A percentile compares a stretch with the other conserved stretches of the same genome.
Evolutionary conservation across 1,139 yeast species (phyloP).

Genomic region (Geotrichum bryndzae): DNA sequence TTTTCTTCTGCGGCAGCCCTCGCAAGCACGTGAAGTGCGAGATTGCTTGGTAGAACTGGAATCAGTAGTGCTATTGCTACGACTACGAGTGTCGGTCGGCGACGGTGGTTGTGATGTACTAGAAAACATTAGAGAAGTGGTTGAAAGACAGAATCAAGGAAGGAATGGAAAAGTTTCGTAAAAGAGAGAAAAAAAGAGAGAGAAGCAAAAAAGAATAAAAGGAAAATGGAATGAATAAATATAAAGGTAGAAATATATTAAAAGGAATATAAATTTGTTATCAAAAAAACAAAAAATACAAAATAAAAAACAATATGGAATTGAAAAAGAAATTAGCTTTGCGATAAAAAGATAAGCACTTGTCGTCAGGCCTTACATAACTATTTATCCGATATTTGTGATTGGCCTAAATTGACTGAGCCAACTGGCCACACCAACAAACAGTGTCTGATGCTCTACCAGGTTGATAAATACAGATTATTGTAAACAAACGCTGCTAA

Average conservation of each 20-base stretch:
- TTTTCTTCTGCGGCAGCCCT: constrained; percentile 54
- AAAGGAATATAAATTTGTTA: not conserved
- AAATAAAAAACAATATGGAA: not conserved
- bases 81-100: not conserved
- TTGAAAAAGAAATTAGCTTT: not conserved
- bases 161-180: not conserved
- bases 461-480: not conserved
- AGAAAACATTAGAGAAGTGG: constrained; percentile 7
- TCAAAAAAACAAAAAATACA: not conserved
- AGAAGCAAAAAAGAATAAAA: not conserved
- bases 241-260: not conserved
- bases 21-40: constrained; percentile 48
- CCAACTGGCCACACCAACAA: not conserved
- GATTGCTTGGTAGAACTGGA: constrained; percentile 16
- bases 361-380: not conserved
- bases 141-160: not conserved
- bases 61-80: not conserved
- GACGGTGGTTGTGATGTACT: not conserved
- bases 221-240: not conserved
- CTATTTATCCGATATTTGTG: not conserved
- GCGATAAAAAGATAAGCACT: not conserved
- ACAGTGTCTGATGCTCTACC: not conserved
- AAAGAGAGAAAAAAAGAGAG: not conserved
- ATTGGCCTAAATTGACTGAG: not conserved
- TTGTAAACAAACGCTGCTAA: not conserved